These are phyloP conservation scores for Candida frijolesensis DNA, from an alignment of 1,139 yeast species.

Conservation along the genomic window DNA sequence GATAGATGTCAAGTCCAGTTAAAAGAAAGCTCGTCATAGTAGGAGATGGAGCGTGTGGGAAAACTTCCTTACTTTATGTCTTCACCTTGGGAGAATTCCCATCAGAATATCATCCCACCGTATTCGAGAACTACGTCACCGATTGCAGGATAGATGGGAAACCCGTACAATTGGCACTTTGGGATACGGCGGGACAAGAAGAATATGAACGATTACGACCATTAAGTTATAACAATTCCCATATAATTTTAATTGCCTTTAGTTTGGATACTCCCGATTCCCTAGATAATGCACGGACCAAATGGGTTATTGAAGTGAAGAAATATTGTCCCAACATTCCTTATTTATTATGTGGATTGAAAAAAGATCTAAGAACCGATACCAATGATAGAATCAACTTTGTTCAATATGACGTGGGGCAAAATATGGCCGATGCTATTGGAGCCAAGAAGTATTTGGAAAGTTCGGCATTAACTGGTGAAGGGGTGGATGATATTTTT, in stretches of 20 bases:
- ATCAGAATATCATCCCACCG: constrained; percentile 88
- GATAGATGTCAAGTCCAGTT: constrained; percentile 24
- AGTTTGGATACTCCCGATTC: constrained; percentile 73
- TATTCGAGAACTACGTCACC: constrained; percentile 91
- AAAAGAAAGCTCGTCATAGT: constrained; percentile 85
- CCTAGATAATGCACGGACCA: constrained; percentile 62
- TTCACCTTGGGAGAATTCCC: constrained; percentile 89
- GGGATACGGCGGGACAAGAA: constrained; percentile 99
- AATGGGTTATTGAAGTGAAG: constrained; percentile 74
- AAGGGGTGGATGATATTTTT: constrained; percentile 80
- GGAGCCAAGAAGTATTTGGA: constrained; percentile 74
- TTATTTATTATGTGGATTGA: constrained; percentile 65
- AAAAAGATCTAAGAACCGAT: constrained; percentile 58
- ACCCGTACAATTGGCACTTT: constrained; percentile 81
- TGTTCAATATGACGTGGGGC: constrained; percentile 59
- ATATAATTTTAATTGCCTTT: constrained; percentile 71
- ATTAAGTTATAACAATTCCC: constrained; percentile 77
- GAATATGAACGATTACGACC: constrained; percentile 83
- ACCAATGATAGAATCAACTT: constrained; percentile 26
- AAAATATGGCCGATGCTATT: constrained; percentile 60
- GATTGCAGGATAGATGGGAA: constrained; percentile 93
- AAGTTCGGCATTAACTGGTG: constrained; percentile 78
- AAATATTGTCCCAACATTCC: constrained; percentile 72
- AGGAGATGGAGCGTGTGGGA: constrained; percentile 96
- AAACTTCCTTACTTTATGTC: constrained; percentile 86